Conservation (phyloP, 495 filamentous ascomycete genomes). For the Annulohypoxylon stygium region DNA sequence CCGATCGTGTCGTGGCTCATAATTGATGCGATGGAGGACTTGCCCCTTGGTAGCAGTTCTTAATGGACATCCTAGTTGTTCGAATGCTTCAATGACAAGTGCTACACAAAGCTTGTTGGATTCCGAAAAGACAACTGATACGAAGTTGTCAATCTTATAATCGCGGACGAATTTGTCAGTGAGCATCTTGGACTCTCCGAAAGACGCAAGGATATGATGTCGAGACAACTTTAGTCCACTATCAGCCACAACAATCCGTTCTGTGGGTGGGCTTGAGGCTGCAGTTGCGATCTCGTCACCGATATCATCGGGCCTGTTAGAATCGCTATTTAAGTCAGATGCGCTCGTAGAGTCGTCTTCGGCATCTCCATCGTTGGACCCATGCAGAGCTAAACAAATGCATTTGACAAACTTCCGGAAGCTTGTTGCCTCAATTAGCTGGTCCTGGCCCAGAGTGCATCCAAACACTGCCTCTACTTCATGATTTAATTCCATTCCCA, state of each 20-base stretch:
- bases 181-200: background rate
- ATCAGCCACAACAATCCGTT: background rate
- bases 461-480: conserved; percentile 6
- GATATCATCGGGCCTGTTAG: background rate
- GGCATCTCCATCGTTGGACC: background rate
- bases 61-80: background rate
- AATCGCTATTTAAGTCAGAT: background rate
- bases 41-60: background rate
- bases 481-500: conserved; percentile 63
- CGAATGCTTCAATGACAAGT: background rate
- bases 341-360: background rate
- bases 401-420: conserved; percentile 1
- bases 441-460: background rate
- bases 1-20: background rate
- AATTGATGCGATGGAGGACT: background rate
- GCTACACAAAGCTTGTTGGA: conserved; percentile 5
- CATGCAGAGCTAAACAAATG: background rate
- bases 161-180: background rate
- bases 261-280: background rate
- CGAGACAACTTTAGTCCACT: background rate
- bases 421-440: conserved; percentile 4
- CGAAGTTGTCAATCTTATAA: background rate
- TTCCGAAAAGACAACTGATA: background rate
- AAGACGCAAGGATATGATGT: background rate
- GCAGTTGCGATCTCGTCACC: background rate